Evolutionary conservation across 2,329 filamentous ascomycete genomes (phyloP).

Genomic region (Fusarium veterinarium): DNA sequence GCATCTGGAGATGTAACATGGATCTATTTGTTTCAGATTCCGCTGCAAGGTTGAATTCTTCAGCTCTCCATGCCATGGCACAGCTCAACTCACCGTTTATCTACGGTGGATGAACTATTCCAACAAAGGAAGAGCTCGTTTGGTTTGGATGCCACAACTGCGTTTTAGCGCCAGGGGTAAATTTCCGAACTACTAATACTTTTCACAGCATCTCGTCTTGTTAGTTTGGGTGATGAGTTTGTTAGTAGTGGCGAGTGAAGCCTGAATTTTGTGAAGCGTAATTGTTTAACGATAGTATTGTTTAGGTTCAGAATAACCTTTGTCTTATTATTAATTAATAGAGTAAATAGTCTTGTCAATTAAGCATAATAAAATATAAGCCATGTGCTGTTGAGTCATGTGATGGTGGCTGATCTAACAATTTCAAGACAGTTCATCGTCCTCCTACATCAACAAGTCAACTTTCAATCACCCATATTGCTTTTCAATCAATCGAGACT

Average conservation of each 20-base stretch:
- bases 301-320: neutral
- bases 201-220: neutral
- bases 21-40: conserved; percentile 16
- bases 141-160: conserved; percentile 27
- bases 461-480: neutral
- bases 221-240: neutral
- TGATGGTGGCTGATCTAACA: conserved; percentile 1
- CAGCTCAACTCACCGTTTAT: conserved; percentile 8
- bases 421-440: neutral
- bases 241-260: neutral
- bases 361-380: conserved; percentile 3
- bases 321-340: neutral
- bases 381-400: neutral
- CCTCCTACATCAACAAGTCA: neutral
- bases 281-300: neutral
- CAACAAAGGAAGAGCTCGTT: conserved; percentile 30
- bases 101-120: conserved; percentile 16
- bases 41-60: neutral
- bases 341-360: neutral
- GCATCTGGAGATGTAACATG: neutral
- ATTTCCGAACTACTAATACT: conserved; percentile 13
- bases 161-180: conserved; percentile 32
- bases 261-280: neutral
- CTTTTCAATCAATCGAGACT: neutral
- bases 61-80: conserved; percentile 4